Evolutionary conservation across 2,329 filamentous ascomycete species (phyloP).

Genomic region (Cladosporium austrohemisphaericum): DNA sequence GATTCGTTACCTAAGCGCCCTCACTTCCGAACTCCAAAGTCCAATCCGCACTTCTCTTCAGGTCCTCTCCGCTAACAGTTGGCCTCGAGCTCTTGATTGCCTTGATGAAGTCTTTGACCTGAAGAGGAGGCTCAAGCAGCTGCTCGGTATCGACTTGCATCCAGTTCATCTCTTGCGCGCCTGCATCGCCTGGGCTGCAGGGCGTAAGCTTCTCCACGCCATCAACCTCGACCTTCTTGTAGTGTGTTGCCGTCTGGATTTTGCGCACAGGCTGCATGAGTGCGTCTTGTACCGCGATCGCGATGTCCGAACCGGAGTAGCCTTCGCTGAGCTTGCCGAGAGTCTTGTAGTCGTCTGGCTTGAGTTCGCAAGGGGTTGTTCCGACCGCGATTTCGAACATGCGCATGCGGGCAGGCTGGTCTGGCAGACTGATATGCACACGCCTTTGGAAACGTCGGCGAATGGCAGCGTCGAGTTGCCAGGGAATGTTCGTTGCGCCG

Average conservation of each 20-base stretch:
- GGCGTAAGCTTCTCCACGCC: conserved; percentile 69
- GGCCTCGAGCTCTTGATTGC: conserved; percentile 84
- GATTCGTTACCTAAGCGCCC: conserved; percentile 8
- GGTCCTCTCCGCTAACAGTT: conserved; percentile 83
- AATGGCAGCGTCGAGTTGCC: conserved; percentile 96
- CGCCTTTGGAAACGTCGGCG: conserved; percentile 91
- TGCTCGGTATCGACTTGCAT: conserved; percentile 79
- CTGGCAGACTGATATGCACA: conserved; percentile 92
- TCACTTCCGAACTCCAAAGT: conserved; percentile 91
- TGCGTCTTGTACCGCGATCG: conserved; percentile 90
- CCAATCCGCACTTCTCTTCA: conserved; percentile 84
- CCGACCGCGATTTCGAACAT: conserved; percentile 98
- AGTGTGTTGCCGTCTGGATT: conserved; percentile 96
- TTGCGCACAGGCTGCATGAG: conserved; percentile 96
- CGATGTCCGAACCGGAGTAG: conserved; percentile 94
- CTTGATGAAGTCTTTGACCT: conserved; percentile 88
- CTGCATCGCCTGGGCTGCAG: conserved; percentile 84
- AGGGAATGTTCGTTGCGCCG: conserved; percentile 96
- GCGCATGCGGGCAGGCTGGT: conserved; percentile 77
- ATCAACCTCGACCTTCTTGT: conserved; percentile 78
- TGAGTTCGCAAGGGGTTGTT: conserved; percentile 81
- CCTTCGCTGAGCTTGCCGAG: conserved; percentile 82
- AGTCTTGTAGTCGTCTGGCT: conserved; percentile 70
- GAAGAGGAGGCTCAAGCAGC: conserved; percentile 79
- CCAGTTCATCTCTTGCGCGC: conserved; percentile 91